Percentiles rank a stretch among this genome's conserved stretches.
Conservation (phyloP, 139 green algal species). For the Eudorina sp. region DNA sequence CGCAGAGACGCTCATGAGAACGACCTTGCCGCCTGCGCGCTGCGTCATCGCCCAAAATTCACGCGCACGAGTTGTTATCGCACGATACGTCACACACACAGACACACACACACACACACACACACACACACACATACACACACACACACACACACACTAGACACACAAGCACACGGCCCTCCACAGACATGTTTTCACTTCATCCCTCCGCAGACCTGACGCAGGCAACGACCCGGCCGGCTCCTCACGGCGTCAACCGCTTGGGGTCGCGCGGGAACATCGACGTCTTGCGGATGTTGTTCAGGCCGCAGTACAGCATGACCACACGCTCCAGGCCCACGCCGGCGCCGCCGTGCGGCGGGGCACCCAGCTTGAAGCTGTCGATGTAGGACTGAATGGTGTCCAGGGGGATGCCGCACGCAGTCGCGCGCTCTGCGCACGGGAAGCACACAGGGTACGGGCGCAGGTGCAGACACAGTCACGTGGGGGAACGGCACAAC, state of each 20-base stretch:
- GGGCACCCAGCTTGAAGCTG: constrained; percentile 93
- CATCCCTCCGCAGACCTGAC: too few relatives aligned
- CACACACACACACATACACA: background rate
- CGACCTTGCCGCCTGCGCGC: background rate
- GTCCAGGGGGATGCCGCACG: constrained; percentile 81
- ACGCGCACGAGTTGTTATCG: too few relatives aligned
- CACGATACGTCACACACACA: background rate
- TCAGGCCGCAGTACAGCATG: constrained; percentile 97
- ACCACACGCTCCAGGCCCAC: constrained; percentile 98
- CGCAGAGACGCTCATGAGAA: background rate
- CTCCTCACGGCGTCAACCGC: constrained; percentile 91
- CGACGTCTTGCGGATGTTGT: constrained; percentile 98
- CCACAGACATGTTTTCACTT: too few relatives aligned
- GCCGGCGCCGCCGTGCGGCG: constrained; percentile 92
- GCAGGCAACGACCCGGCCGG: too few relatives aligned
- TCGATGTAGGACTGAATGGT: constrained; percentile 96
- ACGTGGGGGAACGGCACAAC: too few relatives aligned
- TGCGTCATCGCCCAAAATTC: too few relatives aligned
- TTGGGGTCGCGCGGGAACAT: constrained; percentile 98
- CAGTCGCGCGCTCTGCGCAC: constrained; percentile 73
- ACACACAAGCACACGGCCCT: too few relatives aligned
- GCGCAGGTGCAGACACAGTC: too few relatives aligned
- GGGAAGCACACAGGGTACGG: too few relatives aligned
- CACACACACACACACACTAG: background rate
- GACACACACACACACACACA: background rate